These are phyloP conservation scores for Bombardia bombarda DNA, from an alignment of 495 filamentous ascomycete species.

Conservation along the genomic window DNA sequence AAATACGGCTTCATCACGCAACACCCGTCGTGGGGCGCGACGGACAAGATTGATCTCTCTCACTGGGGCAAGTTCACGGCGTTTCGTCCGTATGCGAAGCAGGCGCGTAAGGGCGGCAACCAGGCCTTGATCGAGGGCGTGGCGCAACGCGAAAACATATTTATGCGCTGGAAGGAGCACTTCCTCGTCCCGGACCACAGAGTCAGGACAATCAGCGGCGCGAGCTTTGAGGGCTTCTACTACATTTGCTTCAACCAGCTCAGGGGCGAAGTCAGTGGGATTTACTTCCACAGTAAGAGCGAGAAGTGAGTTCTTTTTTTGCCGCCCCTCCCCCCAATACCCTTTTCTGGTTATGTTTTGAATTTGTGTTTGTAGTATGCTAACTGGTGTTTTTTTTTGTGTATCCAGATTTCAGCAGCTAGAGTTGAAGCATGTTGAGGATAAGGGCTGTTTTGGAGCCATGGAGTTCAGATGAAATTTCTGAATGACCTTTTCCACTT, in stretches of 20 bases:
- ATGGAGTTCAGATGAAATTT: constrained; percentile 86
- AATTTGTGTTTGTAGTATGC: not conserved
- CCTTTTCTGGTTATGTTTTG: not conserved
- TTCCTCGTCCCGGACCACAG: constrained; percentile 96
- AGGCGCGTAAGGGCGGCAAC: constrained; percentile 55
- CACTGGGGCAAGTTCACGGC: constrained; percentile 91
- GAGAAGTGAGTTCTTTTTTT: constrained; percentile 71
- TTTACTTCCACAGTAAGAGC: constrained; percentile 97
- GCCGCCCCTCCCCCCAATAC: too few species aligned
- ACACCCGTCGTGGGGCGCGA: constrained; percentile 85
- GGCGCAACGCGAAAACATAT: constrained; percentile 80
- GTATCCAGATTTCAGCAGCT: constrained; percentile 75
- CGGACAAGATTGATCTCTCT: constrained; percentile 82
- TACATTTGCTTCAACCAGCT: constrained; percentile 98
- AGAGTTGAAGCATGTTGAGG: constrained; percentile 78
- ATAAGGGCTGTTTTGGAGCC: constrained; percentile 76
- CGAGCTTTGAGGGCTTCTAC: constrained; percentile 98
- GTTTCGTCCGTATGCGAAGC: constrained; percentile 71
- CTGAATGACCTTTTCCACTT: not conserved
- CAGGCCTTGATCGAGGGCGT: constrained; percentile 54
- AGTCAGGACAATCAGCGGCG: constrained; percentile 79
- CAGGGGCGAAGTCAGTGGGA: constrained; percentile 74
- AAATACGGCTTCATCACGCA: constrained; percentile 91
- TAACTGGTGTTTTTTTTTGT: not conserved
- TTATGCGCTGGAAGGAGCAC: constrained; percentile 99